These are phyloP conservation scores for Coniella lustricola DNA, from an alignment of 2,329 filamentous ascomycete genomes.

Conservation along the genomic window DNA sequence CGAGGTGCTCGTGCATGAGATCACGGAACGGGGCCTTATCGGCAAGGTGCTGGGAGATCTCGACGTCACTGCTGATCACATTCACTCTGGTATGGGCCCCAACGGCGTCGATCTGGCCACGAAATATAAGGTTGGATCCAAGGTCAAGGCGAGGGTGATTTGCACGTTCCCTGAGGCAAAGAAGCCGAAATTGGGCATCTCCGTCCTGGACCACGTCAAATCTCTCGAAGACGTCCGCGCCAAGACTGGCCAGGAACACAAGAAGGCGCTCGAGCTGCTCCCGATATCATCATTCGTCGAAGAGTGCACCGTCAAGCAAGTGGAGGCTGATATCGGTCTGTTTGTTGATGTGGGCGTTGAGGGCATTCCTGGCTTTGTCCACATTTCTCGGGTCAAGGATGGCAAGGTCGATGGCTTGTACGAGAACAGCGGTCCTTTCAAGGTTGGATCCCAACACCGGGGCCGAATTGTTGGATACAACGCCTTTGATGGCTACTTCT, in stretches of 20 bases:
- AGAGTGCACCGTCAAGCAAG: slow-evolving; percentile 69
- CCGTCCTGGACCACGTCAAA: slow-evolving; percentile 76
- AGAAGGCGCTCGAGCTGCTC: slow-evolving; percentile 50
- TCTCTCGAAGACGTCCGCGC: slow-evolving; percentile 47
- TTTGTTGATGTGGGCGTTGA: slow-evolving; percentile 66
- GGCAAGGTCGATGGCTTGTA: slow-evolving; percentile 80
- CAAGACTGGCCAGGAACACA: slow-evolving; percentile 33
- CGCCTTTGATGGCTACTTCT: slow-evolving; percentile 74
- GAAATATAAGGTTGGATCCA: slow-evolving; percentile 76
- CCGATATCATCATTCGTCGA: slow-evolving; percentile 71
- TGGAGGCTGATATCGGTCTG: slow-evolving; percentile 73
- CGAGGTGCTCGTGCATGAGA: slow-evolving; percentile 74
- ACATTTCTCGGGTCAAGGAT: slow-evolving; percentile 89
- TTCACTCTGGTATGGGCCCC: slow-evolving; percentile 76
- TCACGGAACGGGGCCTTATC: slow-evolving; percentile 64
- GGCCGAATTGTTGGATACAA: slow-evolving; percentile 84
- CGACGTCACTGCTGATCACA: slow-evolving; percentile 81
- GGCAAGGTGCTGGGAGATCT: slow-evolving; percentile 91
- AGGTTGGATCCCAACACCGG: slow-evolving; percentile 69
- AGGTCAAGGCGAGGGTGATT: slow-evolving; percentile 78
- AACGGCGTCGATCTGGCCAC: slow-evolving; percentile 63
- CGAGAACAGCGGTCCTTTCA: slow-evolving; percentile 68
- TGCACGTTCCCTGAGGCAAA: slow-evolving; percentile 79
- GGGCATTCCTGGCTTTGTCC: slow-evolving; percentile 76
- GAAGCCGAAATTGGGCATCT: slow-evolving; percentile 78